Percentiles rank a stretch among this genome's conserved stretches.
These are phyloP conservation scores for Cyberlindnera euphorbiae DNA, from an alignment of 805 yeast genomes.

Conservation along the genomic window DNA sequence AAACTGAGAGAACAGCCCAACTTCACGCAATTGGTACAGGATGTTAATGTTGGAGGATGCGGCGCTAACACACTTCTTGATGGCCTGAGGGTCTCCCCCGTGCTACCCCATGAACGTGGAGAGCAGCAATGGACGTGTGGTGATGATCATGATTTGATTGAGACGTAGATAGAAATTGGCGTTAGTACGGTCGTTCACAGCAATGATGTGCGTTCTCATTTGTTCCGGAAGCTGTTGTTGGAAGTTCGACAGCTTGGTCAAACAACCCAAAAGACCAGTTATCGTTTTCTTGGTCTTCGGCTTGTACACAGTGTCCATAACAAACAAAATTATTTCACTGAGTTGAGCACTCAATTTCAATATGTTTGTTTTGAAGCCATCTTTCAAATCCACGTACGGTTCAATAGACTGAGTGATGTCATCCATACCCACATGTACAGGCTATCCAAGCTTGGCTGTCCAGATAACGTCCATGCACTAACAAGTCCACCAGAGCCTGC, in stretches of 20 bases:
- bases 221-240: constrained; percentile 22
- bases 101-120: constrained; percentile 31
- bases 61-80: constrained; percentile 28
- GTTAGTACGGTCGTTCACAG: constrained; percentile 22
- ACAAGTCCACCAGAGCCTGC: constrained; percentile 38
- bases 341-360: constrained; percentile 24
- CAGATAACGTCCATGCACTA: constrained; percentile 33
- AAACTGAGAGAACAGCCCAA: constrained; percentile 30
- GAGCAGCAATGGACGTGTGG: constrained; percentile 32
- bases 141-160: constrained; percentile 33
- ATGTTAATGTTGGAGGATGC: constrained; percentile 30
- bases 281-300: constrained; percentile 26
- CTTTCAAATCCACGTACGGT: constrained; percentile 21
- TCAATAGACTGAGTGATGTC: constrained; percentile 30
- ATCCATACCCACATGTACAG: constrained; percentile 30
- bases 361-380: constrained; percentile 28
- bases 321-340: constrained; percentile 26
- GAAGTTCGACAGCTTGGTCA: constrained; percentile 23
- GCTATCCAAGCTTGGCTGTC: constrained; percentile 34
- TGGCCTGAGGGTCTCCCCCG: constrained; percentile 25
- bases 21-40: constrained; percentile 24
- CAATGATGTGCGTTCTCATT: constrained; percentile 17
- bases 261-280: constrained; percentile 19
- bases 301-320: constrained; percentile 31
- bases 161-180: constrained; percentile 32